Base-by-base conservation (phyloP, 371 early-diverging fungal species). In the Zancudomyces culisetae region DNA sequence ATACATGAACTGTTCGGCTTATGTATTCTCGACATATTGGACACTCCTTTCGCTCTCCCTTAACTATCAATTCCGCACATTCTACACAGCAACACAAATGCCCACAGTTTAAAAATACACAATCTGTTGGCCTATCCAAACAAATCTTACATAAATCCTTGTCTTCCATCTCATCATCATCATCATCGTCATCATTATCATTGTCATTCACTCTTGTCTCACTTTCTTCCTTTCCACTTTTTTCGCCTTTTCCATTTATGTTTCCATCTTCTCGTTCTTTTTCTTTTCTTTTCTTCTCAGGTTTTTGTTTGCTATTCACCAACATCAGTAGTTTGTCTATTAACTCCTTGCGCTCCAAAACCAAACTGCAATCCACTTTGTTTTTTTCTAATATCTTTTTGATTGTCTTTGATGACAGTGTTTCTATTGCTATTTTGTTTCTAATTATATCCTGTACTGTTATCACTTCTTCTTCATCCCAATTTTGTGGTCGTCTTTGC, bases 41-140 rank as follows among this genome's bases (percentile, higher is more conserved):
- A 51, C 73, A 73, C 54, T 71, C 72, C 26, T 60, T 54, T 29
- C 62, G 52, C 6, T 52, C 55, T 1, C 57, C 49, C 45, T 58
- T 54, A 15, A 71, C 41, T 13, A 63, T 63, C 10, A 35, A 6
- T 48, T 66, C 51, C n/a, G 66, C 70, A 43, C 73, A 73, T 42
- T 64, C 70, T 41, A 68, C 43, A 35, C 73, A 69, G 12, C 69
- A 64, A 27, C 65, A 67, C 60, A 71, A 56, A 51, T 73, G 73
- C 6, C 73, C 73, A 43, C 73, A 73, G 52, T 71, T 69, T 27
- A 71, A 56, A 46, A 73, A 60, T 6, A 73, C 69, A 55, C 67
- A 66, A 59, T 73, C 69, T 22, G 68, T 63, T 15, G 54, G 43
- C 12, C 54, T 51, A 39, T 70, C 70, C 57, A 61, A 64, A 54